Base-by-base conservation (phyloP, 2,329 filamentous ascomycete species). In the Exophiala dermatitidis region DNA sequence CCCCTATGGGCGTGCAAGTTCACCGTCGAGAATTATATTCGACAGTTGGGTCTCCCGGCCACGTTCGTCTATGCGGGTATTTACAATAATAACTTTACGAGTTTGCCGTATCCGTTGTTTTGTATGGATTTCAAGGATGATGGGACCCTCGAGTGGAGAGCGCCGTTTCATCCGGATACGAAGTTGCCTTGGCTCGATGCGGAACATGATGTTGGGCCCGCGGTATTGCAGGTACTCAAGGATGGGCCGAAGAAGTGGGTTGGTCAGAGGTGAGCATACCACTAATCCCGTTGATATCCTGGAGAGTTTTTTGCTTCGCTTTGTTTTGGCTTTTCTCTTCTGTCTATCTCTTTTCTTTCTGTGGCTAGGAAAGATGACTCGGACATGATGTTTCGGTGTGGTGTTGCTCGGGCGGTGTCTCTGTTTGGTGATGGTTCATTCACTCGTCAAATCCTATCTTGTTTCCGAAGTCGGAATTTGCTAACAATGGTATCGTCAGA, bases 71-170 rank as follows among this genome's bases (percentile, higher is more conserved):
- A 96, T 71, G 89, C 90, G 6, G 93, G 91, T 55, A 96, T 96
- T 64, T 98, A 97, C 77, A 95, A 97, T 77, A 97, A 97, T 72
- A 97, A 98, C 69, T 98, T 97, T 72, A 97, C 91, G 31, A 93
- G 88, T 44, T 77, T 96, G 32, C 83, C 83, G 1, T 97, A 95
- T 66, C 93, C 93, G 1, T 78, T 97, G 3, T 97, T 97, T 74
- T 93, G 90, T 72, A 95, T 96, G 86, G 89, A 94, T 59, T 74
- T 95, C 44, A 84, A 89, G 69, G 70, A 77, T 1, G 89, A 96
- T 64, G 90, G 88, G 12, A 90, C 86, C 50, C 96, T 96, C 68
- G 75, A 85, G 54, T 97, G 93, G 93, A 84, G 89, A 66, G 91
- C 91, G 1, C 93, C 93, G 0, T 97, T 97, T 69, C 88, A 95